Conservation (phyloP, 129 eudicot species). For the Mikania micrantha region DNA sequence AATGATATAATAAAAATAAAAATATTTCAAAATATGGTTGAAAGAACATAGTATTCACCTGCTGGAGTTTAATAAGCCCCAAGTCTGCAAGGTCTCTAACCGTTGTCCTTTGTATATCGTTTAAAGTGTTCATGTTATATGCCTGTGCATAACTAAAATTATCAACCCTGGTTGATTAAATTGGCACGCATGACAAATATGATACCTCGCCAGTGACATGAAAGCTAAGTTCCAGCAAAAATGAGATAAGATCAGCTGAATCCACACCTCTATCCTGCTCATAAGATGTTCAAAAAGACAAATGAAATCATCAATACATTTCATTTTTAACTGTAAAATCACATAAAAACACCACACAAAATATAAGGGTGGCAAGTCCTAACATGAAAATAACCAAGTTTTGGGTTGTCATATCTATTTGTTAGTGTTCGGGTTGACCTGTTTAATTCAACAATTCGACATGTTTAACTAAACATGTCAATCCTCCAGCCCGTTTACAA, state of each 20-base stretch:
- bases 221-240: slow-evolving; percentile 91
- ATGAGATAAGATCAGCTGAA: slow-evolving; percentile 84
- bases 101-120: slow-evolving; percentile 56
- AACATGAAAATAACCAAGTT: too few relatives aligned
- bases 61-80: slow-evolving; percentile 89
- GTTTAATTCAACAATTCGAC: too few relatives aligned
- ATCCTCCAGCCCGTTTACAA: too few relatives aligned
- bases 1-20: not conserved
- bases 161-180: too few relatives aligned
- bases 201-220: slow-evolving; percentile 92
- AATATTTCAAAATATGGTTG: not conserved
- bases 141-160: slow-evolving; percentile 42
- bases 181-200: not conserved
- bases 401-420: too few relatives aligned
- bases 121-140: slow-evolving; percentile 63
- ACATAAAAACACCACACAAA: slow-evolving; percentile 7
- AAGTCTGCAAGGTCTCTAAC: slow-evolving; percentile 87
- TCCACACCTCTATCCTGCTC: slow-evolving; percentile 55
- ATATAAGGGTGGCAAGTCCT: too few relatives aligned
- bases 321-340: not conserved
- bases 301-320: not conserved
- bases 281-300: slow-evolving; percentile 14
- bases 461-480: too few relatives aligned
- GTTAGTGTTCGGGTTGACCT: too few relatives aligned
- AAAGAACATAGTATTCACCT: slow-evolving; percentile 46